Evolutionary conservation across 257 asterid genomes (phyloP).

Genomic region (Cinchona pubescens): DNA sequence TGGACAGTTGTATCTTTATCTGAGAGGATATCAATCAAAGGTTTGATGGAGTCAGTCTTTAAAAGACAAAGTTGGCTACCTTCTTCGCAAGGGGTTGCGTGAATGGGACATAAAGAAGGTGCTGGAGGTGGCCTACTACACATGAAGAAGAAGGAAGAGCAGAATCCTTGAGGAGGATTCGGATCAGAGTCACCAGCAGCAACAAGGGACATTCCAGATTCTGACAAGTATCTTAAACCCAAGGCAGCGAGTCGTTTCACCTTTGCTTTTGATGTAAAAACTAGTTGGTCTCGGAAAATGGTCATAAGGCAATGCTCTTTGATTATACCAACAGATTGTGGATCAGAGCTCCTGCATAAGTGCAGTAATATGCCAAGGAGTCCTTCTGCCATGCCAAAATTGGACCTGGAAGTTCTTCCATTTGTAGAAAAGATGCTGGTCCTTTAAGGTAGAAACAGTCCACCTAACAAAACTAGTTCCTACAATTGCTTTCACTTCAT

Average conservation of each 20-base stretch:
- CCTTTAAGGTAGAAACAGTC: conserved; percentile 21
- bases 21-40: conserved; percentile 19
- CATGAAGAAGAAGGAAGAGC: conserved; percentile 13
- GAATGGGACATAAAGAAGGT: conserved; percentile 27
- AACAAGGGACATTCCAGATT: conserved; percentile 9
- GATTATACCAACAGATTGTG: conserved; percentile 8
- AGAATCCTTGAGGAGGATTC: conserved; percentile 16
- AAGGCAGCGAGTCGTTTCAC: conserved; percentile 23
- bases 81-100: conserved; percentile 23
- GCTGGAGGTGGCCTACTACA: conserved; percentile 21
- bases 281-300: conserved; percentile 14
- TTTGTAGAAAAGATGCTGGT: not conserved
- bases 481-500: conserved; percentile 22
- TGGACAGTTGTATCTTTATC: conserved; percentile 20
- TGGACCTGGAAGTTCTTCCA: not conserved
- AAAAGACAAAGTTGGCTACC: conserved; percentile 24
- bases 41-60: conserved; percentile 14
- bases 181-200: conserved; percentile 7
- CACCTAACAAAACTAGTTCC: conserved; percentile 21
- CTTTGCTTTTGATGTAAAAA: conserved; percentile 18
- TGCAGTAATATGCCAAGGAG: conserved; percentile 30
- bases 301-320: conserved; percentile 21
- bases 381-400: conserved; percentile 27
- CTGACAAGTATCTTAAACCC: conserved; percentile 24
- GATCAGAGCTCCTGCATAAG: conserved; percentile 7